A percentile compares a stretch with the other conserved stretches of the same genome.
phyloP scores from a whole-genome alignment of 176 grass and related monocot species.

The Alopecurus myosuroides region DNA sequence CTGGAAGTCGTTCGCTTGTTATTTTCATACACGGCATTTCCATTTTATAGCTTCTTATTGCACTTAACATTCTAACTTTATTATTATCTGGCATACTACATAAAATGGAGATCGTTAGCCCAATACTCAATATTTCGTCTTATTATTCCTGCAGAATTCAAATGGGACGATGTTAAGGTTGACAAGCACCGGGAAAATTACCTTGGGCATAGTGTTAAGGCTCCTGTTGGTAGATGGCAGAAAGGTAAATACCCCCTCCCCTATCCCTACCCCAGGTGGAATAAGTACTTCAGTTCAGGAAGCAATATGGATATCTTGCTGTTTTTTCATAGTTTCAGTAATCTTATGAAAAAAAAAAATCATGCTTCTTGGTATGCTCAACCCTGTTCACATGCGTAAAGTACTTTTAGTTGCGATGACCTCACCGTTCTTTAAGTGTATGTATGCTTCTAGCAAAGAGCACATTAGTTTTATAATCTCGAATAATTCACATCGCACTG shows the following conservation, averaged over 20 bases:
- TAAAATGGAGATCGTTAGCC: not conserved
- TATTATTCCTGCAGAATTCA: slow-evolving; percentile 66
- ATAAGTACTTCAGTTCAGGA: not conserved
- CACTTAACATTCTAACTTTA: not conserved
- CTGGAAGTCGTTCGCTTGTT: not conserved
- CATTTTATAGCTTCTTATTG: not conserved
- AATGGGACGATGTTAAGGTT: slow-evolving; percentile 99
- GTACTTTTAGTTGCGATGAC: not conserved
- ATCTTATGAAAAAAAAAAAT: not conserved
- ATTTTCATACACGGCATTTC: not conserved
- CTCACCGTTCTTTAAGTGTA: not conserved
- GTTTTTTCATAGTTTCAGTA: not conserved
- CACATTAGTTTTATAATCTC: not conserved
- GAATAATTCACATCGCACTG: not conserved
- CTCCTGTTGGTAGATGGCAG: slow-evolving; percentile 98
- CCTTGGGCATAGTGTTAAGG: slow-evolving; percentile 88
- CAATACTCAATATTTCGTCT: not conserved
- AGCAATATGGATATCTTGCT: not conserved
- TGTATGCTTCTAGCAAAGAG: not conserved
- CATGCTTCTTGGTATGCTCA: not conserved
- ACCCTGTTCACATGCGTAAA: not conserved
- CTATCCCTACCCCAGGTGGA: not conserved
- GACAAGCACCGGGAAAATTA: slow-evolving; percentile 99
- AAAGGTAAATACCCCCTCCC: slow-evolving; percentile 57
- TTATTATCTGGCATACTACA: not conserved